Evolutionary conservation across 1,284 basidiomycete genomes (phyloP).

Genomic region (Papiliotrema fonsecae): DNA sequence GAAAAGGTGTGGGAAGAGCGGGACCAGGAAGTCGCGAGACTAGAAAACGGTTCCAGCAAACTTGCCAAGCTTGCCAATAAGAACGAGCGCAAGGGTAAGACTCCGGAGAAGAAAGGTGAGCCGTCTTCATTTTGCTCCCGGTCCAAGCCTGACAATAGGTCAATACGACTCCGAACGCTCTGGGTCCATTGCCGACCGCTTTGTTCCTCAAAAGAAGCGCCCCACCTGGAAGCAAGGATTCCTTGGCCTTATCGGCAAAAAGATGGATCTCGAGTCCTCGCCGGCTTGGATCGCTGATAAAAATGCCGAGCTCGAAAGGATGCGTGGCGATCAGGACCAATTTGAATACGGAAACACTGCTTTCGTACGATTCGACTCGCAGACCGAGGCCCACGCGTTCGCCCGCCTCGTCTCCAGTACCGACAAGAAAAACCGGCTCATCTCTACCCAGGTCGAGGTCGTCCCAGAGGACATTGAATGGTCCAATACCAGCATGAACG

Average conservation of each 20-base stretch:
- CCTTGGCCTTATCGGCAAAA: constrained; percentile 53
- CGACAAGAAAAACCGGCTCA: constrained; percentile 28
- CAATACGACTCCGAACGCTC: constrained; percentile 52
- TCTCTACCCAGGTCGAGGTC: constrained; percentile 61
- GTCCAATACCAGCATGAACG: constrained; percentile 61
- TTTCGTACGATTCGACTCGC: constrained; percentile 85
- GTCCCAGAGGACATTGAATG: constrained; percentile 84
- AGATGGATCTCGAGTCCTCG: constrained; percentile 53
- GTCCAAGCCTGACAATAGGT: constrained; percentile 24
- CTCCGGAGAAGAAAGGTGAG: constrained; percentile 45
- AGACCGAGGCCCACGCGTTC: constrained; percentile 54
- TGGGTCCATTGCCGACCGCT: constrained; percentile 52
- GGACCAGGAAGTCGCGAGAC: constrained; percentile 64
- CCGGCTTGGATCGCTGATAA: constrained; percentile 52
- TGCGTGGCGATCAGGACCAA: constrained; percentile 55
- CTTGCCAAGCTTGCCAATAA: constrained; percentile 72
- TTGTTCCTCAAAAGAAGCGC: constrained; percentile 49
- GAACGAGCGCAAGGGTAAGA: constrained; percentile 49
- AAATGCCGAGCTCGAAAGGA: constrained; percentile 48
- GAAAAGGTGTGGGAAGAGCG: constrained; percentile 78
- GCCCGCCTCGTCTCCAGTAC: constrained; percentile 59
- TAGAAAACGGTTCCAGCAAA: constrained; percentile 78
- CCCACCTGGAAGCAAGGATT: constrained; percentile 59
- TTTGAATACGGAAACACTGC: constrained; percentile 55
- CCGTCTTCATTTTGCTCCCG: constrained; percentile 9